Conservation (phyloP, 768 basidiomycete genomes). For the Lactifluus pinguis region DNA sequence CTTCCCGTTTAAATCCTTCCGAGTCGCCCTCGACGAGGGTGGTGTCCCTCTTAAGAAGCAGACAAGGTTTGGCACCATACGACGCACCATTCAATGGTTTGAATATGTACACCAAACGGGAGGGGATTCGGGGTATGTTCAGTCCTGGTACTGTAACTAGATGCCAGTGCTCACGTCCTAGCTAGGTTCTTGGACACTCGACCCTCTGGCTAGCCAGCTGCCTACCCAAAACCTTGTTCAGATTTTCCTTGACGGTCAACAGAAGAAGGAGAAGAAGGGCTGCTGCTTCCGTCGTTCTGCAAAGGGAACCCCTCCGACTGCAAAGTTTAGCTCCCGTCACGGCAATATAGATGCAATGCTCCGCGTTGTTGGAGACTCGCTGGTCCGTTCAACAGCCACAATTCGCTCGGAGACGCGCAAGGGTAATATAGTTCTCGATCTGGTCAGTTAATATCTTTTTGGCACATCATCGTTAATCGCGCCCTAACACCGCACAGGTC, state of each 20-base stretch:
- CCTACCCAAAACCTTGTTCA: not conserved
- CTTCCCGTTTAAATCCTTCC: not conserved
- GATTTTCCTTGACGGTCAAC: slow-evolving; percentile 2
- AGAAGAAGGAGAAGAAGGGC: not conserved
- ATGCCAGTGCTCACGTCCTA: not conserved
- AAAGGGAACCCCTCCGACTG: slow-evolving; percentile 3
- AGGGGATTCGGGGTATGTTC: slow-evolving; percentile 10
- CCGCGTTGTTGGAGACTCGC: slow-evolving; percentile 6
- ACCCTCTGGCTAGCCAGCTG: slow-evolving; percentile 1
- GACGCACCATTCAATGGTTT: slow-evolving; percentile 9
- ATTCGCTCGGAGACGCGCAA: slow-evolving; percentile 8
- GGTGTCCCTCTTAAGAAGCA: not conserved
- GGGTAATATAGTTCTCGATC: slow-evolving; percentile 5
- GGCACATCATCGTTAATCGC: not conserved
- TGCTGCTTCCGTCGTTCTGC: not conserved
- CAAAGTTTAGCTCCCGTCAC: slow-evolving; percentile 6
- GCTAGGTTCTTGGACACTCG: slow-evolving; percentile 14
- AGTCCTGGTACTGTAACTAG: no score
- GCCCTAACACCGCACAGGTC: slow-evolving; percentile 1
- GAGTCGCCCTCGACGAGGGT: not conserved
- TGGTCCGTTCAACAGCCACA: slow-evolving; percentile 1
- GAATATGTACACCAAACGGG: not conserved
- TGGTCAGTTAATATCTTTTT: slow-evolving; percentile 5
- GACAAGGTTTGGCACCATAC: not conserved
- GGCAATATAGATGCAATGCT: slow-evolving; percentile 6